Base-by-base conservation (phyloP, 768 basidiomycete genomes). In the Boletus patriciae region DNA sequence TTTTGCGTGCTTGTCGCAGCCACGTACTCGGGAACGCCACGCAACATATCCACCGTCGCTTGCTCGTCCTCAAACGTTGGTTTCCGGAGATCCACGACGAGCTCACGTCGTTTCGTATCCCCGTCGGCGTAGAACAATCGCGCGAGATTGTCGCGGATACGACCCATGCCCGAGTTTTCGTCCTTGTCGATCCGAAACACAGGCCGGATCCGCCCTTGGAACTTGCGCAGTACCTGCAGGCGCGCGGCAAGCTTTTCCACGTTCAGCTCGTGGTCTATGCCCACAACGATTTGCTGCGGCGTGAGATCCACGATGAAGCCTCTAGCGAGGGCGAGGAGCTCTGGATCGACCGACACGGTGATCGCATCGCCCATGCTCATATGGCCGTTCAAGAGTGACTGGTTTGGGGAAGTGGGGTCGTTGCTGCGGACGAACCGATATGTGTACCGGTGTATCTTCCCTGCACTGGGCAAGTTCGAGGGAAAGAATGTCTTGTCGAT, bases 131-230 rank as follows among this genome's bases (percentile, higher is more conserved):
- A 92, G 74, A 98, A 98, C 11, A 98, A 66, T 52, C 87, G 87
- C 0, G 94, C 88, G 43, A 98, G 84, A 65, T 97, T 98, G 61
- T 92, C 87, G 10, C 97, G 81, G 67, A 99, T 86, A 19, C 92
- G 82, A 41, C 85, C 84, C 85, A 98, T 88, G 1, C 94, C 93
- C 6, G 85, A 83, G 48, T 98, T 74, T 70, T 98, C 97, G 68
- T 98, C 97, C 66, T 87, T 94, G 77, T 98, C 97, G 55, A 99
- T 84, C 16, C 95, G 83, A 76, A 94, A 99, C 23, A 74, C 80
- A 27, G 59, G 63, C 21, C 48, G 34, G 25, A 62, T 54, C n/a
- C 29, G 50, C 9, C 59, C 62, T n/a, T 31, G 51, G 42, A 50
- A 49, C 12, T 54, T 60, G 36, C 61, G 63, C 15, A 70, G 60